Conservation (phyloP, 2,329 filamentous ascomycete species). For the Fusarium dimerum region DNA sequence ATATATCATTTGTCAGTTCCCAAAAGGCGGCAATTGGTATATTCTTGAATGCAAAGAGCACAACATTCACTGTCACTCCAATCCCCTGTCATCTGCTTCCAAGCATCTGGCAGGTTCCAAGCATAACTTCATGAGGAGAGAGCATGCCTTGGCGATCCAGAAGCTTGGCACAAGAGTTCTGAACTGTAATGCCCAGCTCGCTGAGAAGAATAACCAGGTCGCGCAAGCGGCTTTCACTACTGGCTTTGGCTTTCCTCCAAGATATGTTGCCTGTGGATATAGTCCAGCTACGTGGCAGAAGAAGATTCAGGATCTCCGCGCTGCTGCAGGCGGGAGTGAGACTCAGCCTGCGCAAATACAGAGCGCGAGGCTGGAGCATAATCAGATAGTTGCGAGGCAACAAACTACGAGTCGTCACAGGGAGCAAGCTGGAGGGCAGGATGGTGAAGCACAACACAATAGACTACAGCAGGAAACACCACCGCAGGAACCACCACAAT, state of each 20-base stretch:
- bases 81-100: background rate
- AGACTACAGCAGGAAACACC: too few relatives aligned
- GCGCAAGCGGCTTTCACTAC: background rate
- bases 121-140: background rate
- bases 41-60: conserved; percentile 9
- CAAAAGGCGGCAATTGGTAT: background rate
- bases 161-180: conserved; percentile 8
- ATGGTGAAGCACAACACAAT: too few relatives aligned
- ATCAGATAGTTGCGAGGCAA: too few relatives aligned
- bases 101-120: background rate
- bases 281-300: too few relatives aligned
- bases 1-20: background rate
- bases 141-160: background rate
- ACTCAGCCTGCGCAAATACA: too few relatives aligned
- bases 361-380: too few relatives aligned
- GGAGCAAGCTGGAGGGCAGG: too few relatives aligned
- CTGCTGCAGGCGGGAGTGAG: too few relatives aligned
- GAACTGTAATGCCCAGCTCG: background rate
- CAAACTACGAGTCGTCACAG: too few relatives aligned
- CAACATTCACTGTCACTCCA: background rate
- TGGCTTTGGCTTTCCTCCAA: background rate
- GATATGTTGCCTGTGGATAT: background rate
- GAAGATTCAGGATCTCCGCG: too few relatives aligned
- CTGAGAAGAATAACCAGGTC: background rate
- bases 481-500: too few relatives aligned